A percentile compares a stretch with the other conserved stretches of the same genome.
These are phyloP conservation scores for Boletus reticuloceps DNA, from an alignment of 768 basidiomycete species.

Conservation along the genomic window DNA sequence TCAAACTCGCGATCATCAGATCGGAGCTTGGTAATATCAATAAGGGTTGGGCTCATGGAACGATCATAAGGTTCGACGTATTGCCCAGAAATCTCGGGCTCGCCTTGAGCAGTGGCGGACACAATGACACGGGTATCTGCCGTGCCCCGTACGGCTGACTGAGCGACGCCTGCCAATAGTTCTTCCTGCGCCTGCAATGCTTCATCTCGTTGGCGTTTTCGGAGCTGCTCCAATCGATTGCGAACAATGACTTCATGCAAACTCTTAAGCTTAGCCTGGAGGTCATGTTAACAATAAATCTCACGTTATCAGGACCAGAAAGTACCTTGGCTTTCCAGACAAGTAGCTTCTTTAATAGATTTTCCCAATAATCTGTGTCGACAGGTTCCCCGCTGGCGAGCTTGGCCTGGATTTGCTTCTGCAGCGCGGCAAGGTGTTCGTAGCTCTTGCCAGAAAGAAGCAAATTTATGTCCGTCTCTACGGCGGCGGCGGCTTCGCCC, in stretches of 20 bases:
- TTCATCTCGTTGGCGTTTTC: slow-evolving; percentile 94
- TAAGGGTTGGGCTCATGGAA: slow-evolving; percentile 79
- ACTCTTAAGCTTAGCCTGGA: slow-evolving; percentile 83
- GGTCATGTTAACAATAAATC: slow-evolving; percentile 4
- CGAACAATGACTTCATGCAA: slow-evolving; percentile 96
- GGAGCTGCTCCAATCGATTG: slow-evolving; percentile 93
- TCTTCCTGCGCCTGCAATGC: slow-evolving; percentile 94
- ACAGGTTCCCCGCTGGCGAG: slow-evolving; percentile 90
- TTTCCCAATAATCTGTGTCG: slow-evolving; percentile 98
- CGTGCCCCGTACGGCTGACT: slow-evolving; percentile 49
- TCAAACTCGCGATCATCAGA: slow-evolving; percentile 82
- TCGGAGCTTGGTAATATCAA: slow-evolving; percentile 68
- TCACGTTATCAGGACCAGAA: neutral
- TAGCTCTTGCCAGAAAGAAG: slow-evolving; percentile 85
- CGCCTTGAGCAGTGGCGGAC: slow-evolving; percentile 31
- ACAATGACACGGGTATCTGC: slow-evolving; percentile 35
- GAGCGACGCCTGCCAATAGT: slow-evolving; percentile 73
- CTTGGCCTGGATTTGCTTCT: slow-evolving; percentile 85
- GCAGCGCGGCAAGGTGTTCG: slow-evolving; percentile 78
- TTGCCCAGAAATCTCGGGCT: slow-evolving; percentile 43
- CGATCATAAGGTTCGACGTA: slow-evolving; percentile 79
- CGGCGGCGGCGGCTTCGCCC: slow-evolving; percentile 69
- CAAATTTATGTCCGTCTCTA: slow-evolving; percentile 80
- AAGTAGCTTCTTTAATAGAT: slow-evolving; percentile 82
- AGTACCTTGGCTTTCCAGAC: slow-evolving; percentile 96